These are phyloP conservation scores for Cutaneotrichosporon curvatum DNA, from an alignment of 1,284 basidiomycete genomes.

Conservation along the genomic window DNA sequence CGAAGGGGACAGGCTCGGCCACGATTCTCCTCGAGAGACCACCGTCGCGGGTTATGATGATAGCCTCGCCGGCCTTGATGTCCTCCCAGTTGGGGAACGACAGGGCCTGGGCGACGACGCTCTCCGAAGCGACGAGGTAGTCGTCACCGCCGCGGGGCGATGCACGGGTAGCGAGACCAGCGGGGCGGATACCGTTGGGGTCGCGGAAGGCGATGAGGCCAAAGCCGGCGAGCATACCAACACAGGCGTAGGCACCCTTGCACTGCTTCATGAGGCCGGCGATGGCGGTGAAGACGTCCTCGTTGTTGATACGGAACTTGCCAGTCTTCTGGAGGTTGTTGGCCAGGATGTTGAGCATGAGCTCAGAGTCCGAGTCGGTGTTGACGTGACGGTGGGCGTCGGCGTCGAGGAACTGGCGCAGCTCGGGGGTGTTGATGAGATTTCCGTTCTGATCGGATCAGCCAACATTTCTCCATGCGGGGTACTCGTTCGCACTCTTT, in stretches of 20 bases:
- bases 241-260: conserved; percentile 91
- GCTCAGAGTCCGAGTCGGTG: conserved; percentile 95
- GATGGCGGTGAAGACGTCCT: conserved; percentile 96
- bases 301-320: conserved; percentile 97
- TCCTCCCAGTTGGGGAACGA: conserved; percentile 91
- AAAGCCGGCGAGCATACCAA: conserved; percentile 97
- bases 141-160: conserved; percentile 56
- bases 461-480: background rate
- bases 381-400: conserved; percentile 98
- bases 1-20: conserved; percentile 62
- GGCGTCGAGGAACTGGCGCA: conserved; percentile 89
- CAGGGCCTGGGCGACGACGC: conserved; percentile 88
- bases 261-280: conserved; percentile 80
- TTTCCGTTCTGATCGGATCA: conserved; percentile 76
- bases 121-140: conserved; percentile 91
- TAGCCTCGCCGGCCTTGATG: conserved; percentile 84
- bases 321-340: conserved; percentile 97
- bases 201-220: conserved; percentile 98
- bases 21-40: conserved; percentile 68
- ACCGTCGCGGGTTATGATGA: conserved; percentile 78
- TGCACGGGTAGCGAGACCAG: conserved; percentile 67
- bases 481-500: too few relatives aligned
- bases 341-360: conserved; percentile 95
- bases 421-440: conserved; percentile 81
- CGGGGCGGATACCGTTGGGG: conserved; percentile 94